Base-by-base conservation (phyloP, 352 stramenopile genomes). In the Pelagophyceae sp. region DNA sequence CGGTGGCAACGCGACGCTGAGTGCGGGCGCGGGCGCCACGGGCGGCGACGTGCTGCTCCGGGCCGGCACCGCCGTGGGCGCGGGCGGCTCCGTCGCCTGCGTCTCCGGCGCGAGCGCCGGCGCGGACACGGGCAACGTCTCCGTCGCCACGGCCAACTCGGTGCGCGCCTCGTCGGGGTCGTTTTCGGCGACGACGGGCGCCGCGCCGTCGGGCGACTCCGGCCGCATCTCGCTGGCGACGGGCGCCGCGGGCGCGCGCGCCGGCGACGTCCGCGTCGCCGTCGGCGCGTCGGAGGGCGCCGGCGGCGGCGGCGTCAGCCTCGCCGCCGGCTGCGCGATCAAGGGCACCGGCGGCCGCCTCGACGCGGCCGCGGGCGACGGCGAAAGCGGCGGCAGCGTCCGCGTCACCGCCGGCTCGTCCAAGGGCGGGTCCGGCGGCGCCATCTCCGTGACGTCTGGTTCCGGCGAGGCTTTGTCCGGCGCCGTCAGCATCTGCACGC, bases 11-110 rank as follows among this genome's bases (percentile, higher is more conserved):
- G 45, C 45, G 23, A 64, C 6, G 15, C 6, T 77, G 5, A 65
- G 15, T 29, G 38, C 51, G 31, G 83, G 80, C 31, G 72, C 77
- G 37, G 65, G 79, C 54, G 82, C 83, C 25, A 25, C 51, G 38
- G 83, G 82, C 61, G 85, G 85, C 25, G 72, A 85, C 38, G 80
- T 89, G 54, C 38, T 70, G 20, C n/a, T 89, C 38, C 51, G 25
- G 40, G 74, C 63, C 37, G 38, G 31, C 37, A 65, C 32, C 38
- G 35, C 3, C n/a, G 45, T 54, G 11, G 32, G 11, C 17, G 54
- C 54, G 25, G 76, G 64, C 1, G 76, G 76, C 1, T 17, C 63
- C 37, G 35, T 79, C 2, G 20, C 32, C 64, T 5, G 77, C 5
- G 29, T 0, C n/a, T 60, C 40, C 33, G 76, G 76, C 29, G 27